Percentiles rank a stretch among this genome's conserved stretches.
These are phyloP conservation scores for Xerocomellus amylosporus DNA, from an alignment of 768 basidiomycete species.

Conservation along the genomic window DNA sequence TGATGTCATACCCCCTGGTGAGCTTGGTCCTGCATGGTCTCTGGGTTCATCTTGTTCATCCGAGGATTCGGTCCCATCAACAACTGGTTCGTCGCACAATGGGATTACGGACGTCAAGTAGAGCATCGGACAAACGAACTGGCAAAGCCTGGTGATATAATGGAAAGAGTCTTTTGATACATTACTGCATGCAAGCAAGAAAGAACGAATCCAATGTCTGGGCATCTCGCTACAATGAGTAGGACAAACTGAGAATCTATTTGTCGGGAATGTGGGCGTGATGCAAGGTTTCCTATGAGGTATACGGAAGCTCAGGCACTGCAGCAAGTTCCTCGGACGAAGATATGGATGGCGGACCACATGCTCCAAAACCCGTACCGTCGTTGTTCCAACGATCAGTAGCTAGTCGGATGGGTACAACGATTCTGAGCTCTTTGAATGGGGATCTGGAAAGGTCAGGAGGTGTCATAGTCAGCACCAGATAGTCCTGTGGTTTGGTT, in stretches of 20 bases:
- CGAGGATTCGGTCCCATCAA: too few species aligned
- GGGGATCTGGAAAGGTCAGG: constrained; percentile 51
- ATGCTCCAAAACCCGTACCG: constrained; percentile 22
- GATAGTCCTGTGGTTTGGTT: constrained; percentile 51
- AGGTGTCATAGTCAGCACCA: constrained; percentile 60
- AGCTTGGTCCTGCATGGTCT: too few species aligned
- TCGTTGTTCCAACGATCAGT: constrained; percentile 57
- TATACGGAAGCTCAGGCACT: constrained; percentile 11
- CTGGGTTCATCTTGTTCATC: too few species aligned
- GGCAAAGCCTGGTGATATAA: not conserved
- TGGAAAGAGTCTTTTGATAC: not conserved
- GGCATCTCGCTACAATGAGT: not conserved
- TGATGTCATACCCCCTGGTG: too few species aligned
- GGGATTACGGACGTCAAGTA: not conserved
- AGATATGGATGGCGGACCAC: constrained; percentile 13
- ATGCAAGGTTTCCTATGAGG: not conserved
- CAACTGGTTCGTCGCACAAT: too few species aligned
- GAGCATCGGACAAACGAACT: not conserved
- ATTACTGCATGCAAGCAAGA: not conserved
- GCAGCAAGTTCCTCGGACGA: constrained; percentile 26
- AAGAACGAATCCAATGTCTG: not conserved
- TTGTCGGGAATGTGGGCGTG: not conserved
- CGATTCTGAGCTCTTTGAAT: constrained; percentile 58
- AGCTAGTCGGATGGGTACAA: constrained; percentile 61
- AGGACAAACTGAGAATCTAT: not conserved